Base-by-base conservation (phyloP, 768 basidiomycete species). In the Rhodotorula diobovata region DNA sequence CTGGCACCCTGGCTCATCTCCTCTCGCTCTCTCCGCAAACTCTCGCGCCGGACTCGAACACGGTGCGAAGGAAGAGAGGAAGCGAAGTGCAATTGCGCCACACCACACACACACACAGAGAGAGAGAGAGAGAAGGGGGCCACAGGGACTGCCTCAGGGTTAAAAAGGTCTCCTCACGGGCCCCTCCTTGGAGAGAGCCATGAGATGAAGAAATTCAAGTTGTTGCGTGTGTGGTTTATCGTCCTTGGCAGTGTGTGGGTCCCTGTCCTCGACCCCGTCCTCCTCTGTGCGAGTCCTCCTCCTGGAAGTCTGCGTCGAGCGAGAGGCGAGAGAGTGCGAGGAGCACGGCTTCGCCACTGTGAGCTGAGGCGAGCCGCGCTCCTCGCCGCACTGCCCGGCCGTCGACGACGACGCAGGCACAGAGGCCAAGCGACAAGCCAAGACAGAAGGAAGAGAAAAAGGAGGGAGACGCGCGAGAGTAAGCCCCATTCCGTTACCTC, bases 401-500 rank as follows among this genome's bases (percentile, higher is more conserved):
- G n/a, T n/a, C 6, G 25, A 23, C 20, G 14, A 11, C 4, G 25
- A 9, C 21, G 4, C 23, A 2, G 30, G 6, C 32, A 12, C 23
- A 43, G 63, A 53, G 48, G 6, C 8, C 34, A 37, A 37, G 28
- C 46, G 61, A 4, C 16, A 57, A 43, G 35, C n/a, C 34, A 15
- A 50, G 23, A 25, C 25, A 46, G n/a, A 23, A 37, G 20, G 48
- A 20, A 18, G 32, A 37, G 30, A 39, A 23, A 15, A 43, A 23
- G 53, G 71, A 72, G 71, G 41, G 71, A 68, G 71, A 55, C 62
- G 66, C 61, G 37, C 66, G 60, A 72, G 71, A 72, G 71, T 65
- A 72, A 72, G 71, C 71, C 71, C 71, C 71, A 72, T 68, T 72
- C 71, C 62, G 71, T 72, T 72, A 68, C 71, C 53, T 60, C 45